Conservation (phyloP, 805 yeast species). For the Wickerhamomyces xylosicus region DNA sequence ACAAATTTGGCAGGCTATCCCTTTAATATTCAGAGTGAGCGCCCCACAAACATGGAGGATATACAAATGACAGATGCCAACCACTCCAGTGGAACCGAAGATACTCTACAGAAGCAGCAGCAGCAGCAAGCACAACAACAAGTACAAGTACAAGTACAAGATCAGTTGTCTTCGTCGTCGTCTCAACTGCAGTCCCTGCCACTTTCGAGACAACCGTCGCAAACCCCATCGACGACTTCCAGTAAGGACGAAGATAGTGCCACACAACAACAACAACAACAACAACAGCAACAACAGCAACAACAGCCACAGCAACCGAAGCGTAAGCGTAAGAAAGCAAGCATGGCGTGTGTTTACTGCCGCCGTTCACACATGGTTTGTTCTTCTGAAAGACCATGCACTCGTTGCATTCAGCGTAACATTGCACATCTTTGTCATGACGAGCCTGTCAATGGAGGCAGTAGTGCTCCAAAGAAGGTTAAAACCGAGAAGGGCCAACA, state of each 20-base stretch:
- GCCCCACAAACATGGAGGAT: neutral
- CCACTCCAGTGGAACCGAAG: too few relatives aligned
- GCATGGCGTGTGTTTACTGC: slow-evolving; percentile 77
- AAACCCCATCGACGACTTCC: too few relatives aligned
- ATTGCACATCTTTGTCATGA: slow-evolving; percentile 72
- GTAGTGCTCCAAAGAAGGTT: slow-evolving; percentile 9
- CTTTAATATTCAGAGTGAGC: too few relatives aligned
- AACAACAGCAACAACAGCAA: neutral
- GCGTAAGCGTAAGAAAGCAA: slow-evolving; percentile 34
- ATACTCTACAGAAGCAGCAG: neutral
- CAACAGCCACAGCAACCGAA: slow-evolving; percentile 4
- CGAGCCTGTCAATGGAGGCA: slow-evolving; percentile 15
- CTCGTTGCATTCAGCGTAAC: slow-evolving; percentile 75
- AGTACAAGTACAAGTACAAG: neutral
- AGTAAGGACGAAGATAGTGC: too few relatives aligned
- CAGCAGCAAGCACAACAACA: neutral
- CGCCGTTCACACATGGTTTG: slow-evolving; percentile 92
- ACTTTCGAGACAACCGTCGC: too few relatives aligned
- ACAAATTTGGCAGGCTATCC: too few relatives aligned
- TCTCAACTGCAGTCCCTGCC: too few relatives aligned
- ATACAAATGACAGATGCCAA: neutral
- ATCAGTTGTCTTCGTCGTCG: too few relatives aligned
- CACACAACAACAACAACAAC: too few relatives aligned
- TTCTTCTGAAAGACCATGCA: slow-evolving; percentile 70
- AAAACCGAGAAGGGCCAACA: slow-evolving; percentile 9